Percentiles rank a stretch among this genome's conserved stretches.
phyloP scores from a whole-genome alignment of 2,329 filamentous ascomycete genomes.

The Clonostachys byssicola region DNA sequence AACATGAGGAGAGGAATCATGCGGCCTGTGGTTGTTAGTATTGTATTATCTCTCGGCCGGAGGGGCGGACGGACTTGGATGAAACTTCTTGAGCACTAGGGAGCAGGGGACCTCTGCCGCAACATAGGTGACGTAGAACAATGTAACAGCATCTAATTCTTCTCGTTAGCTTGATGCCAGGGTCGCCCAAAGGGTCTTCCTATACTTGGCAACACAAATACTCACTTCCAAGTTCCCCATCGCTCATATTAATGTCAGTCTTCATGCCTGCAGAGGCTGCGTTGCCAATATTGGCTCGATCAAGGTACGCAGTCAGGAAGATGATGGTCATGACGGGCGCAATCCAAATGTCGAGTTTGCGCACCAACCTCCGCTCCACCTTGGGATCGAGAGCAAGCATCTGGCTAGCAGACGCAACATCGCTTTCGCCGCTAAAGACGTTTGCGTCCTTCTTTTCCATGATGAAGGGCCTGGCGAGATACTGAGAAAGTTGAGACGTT shows the following conservation, averaged over 20 bases:
- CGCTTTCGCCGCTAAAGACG: background rate
- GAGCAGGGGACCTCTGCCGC: constrained; percentile 20
- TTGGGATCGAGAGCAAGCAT: constrained; percentile 3
- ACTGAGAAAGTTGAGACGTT: background rate
- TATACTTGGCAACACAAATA: background rate
- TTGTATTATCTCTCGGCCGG: background rate
- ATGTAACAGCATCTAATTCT: constrained; percentile 11
- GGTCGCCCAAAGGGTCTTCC: background rate
- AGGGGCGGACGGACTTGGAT: constrained; percentile 11
- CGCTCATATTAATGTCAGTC: constrained; percentile 27
- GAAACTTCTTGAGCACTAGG: constrained; percentile 18
- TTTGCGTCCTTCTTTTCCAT: background rate
- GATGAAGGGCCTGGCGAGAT: background rate
- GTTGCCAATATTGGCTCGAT: constrained; percentile 13
- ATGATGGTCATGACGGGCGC: constrained; percentile 28
- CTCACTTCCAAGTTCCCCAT: constrained; percentile 18
- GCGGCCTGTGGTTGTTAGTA: constrained; percentile 22
- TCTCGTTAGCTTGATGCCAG: background rate
- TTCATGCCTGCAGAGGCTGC: constrained; percentile 18
- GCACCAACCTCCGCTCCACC: constrained; percentile 13
- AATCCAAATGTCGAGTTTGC: constrained; percentile 22
- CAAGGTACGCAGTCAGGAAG: constrained; percentile 21
- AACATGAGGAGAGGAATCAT: constrained; percentile 23
- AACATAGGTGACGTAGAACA: constrained; percentile 21
- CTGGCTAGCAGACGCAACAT: background rate